A percentile compares a stretch with the other conserved stretches of the same genome.
These are phyloP conservation scores for Kwoniella bestiolae DNA, from an alignment of 768 basidiomycete genomes.

Conservation along the genomic window DNA sequence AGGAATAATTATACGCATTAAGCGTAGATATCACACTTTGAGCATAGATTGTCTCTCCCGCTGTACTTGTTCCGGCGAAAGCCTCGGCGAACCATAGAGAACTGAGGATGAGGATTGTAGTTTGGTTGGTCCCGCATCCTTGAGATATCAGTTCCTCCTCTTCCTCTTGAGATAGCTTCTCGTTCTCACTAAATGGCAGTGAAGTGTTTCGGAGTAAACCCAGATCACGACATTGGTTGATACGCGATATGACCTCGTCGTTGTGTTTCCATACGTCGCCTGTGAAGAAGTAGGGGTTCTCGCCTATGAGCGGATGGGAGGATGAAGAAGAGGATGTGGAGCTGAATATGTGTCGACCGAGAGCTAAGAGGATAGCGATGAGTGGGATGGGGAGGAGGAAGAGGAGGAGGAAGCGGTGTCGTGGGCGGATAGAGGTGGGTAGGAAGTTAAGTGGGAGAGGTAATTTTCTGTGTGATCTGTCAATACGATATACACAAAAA, in stretches of 20 bases:
- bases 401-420: conserved; percentile 3
- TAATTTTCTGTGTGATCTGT: conserved; percentile 3
- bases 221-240: conserved; percentile 41
- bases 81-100: conserved; percentile 48
- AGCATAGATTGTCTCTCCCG: conserved; percentile 42
- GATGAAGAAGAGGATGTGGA: not conserved
- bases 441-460: not conserved
- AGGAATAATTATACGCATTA: conserved; percentile 39
- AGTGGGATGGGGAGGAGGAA: not conserved
- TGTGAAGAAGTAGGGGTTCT: conserved; percentile 43
- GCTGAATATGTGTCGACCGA: conserved; percentile 5
- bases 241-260: conserved; percentile 26
- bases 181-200: conserved; percentile 4
- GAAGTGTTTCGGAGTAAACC: conserved; percentile 42
- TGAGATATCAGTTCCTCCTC: conserved; percentile 24
- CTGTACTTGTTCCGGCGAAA: conserved; percentile 28
- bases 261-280: conserved; percentile 51
- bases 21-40: conserved; percentile 45
- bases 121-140: conserved; percentile 48
- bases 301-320: not conserved
- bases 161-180: conserved; percentile 17
- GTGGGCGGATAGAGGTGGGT: not conserved
- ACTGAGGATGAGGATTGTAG: conserved; percentile 45
- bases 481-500: not conserved
- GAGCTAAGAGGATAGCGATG: not conserved